phyloP scores from a whole-genome alignment of 2,329 filamentous ascomycete species.

The Botryosphaeria agaves region DNA sequence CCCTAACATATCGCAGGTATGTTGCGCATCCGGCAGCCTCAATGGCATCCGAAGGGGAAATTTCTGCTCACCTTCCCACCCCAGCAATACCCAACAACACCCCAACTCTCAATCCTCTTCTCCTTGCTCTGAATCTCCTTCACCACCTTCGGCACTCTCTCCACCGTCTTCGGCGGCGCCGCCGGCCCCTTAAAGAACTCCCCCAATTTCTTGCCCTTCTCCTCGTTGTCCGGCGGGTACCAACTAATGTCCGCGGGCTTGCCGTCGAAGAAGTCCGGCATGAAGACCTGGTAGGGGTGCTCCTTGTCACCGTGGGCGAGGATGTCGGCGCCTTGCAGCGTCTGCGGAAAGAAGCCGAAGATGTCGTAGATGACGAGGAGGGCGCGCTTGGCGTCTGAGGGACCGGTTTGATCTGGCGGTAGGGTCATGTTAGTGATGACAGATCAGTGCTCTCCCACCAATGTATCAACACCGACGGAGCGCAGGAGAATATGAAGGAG shows the following conservation, averaged over 20 bases:
- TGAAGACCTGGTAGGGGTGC: conserved; percentile 66
- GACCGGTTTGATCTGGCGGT: conserved; percentile 31
- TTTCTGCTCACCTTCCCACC: conserved; percentile 24
- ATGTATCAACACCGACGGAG: background rate
- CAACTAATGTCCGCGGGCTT: conserved; percentile 45
- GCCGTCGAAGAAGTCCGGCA: conserved; percentile 83
- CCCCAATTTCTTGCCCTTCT: conserved; percentile 41
- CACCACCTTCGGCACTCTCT: conserved; percentile 36
- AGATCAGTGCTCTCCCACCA: background rate
- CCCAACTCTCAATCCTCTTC: conserved; percentile 37
- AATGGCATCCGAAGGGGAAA: background rate
- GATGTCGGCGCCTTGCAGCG: conserved; percentile 45
- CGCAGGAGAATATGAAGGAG: background rate
- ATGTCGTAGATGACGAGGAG: conserved; percentile 44
- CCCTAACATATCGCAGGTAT: too few relatives aligned
- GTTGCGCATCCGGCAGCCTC: background rate
- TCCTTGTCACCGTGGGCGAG: conserved; percentile 45
- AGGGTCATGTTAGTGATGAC: background rate
- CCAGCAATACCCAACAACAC: conserved; percentile 44
- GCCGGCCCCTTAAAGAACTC: conserved; percentile 40
- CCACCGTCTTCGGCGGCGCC: conserved; percentile 38
- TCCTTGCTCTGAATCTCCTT: conserved; percentile 30
- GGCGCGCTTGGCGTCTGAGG: conserved; percentile 35
- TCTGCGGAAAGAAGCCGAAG: conserved; percentile 47
- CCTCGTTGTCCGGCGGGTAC: conserved; percentile 42